Evolutionary conservation across 2,329 filamentous ascomycete genomes (phyloP).

Genomic region (Apiospora aurea): DNA sequence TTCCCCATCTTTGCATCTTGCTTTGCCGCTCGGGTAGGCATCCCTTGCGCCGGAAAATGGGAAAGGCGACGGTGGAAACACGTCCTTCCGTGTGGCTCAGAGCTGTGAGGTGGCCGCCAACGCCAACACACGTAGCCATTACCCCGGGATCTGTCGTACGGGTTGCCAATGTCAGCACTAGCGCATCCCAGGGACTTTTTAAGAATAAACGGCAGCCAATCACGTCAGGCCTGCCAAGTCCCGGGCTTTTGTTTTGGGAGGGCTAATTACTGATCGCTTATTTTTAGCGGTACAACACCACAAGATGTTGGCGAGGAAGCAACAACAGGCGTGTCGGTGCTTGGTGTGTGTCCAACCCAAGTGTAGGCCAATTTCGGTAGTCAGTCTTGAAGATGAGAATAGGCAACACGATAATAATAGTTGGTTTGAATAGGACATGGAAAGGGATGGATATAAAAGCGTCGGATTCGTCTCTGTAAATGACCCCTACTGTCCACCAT

Average conservation of each 20-base stretch:
- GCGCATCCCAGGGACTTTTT: not conserved
- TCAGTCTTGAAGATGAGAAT: not conserved
- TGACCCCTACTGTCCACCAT: not conserved
- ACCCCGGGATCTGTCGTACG: constrained; percentile 1
- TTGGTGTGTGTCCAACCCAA: not conserved
- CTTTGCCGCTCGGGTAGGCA: constrained; percentile 6
- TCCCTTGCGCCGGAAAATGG: not conserved
- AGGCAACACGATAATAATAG: not conserved
- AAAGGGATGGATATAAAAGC: not conserved
- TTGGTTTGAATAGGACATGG: not conserved
- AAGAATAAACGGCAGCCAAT: not conserved
- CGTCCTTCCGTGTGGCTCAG: not conserved
- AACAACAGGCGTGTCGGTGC: not conserved
- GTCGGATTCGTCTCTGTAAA: not conserved
- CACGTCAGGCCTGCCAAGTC: constrained; percentile 9
- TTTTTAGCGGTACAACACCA: not conserved
- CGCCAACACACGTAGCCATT: not conserved
- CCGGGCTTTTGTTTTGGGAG: not conserved
- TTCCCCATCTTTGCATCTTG: not conserved
- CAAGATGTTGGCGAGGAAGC: not conserved
- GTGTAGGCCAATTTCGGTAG: not conserved
- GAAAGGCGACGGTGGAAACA: not conserved
- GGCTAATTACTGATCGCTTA: not conserved
- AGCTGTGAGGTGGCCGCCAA: not conserved
- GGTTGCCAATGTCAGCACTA: constrained; percentile 2